Evolutionary conservation across 345 rosid species (phyloP).

Genomic region (Eucalyptus pauciflora): DNA sequence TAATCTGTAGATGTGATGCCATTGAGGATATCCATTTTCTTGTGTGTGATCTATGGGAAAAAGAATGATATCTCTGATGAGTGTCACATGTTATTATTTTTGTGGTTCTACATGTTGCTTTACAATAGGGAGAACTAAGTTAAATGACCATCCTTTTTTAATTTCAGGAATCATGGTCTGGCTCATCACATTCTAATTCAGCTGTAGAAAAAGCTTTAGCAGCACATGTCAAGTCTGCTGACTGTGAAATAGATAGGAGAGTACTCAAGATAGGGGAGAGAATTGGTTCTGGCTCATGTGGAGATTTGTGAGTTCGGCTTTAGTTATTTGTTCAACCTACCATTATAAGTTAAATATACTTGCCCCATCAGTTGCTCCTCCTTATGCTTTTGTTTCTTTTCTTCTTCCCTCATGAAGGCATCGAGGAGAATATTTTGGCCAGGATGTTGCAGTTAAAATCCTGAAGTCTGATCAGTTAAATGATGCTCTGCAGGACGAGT

Average conservation of each 20-base stretch:
- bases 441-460: constrained; percentile 65
- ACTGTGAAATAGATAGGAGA: constrained; percentile 49
- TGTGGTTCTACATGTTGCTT: neutral
- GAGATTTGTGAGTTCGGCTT: constrained; percentile 48
- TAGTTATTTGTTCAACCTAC: neutral
- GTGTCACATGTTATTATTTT: neutral
- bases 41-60: neutral
- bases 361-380: neutral
- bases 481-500: constrained; percentile 38
- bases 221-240: constrained; percentile 12
- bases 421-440: constrained; percentile 51
- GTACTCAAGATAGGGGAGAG: constrained; percentile 46
- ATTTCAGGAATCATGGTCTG: constrained; percentile 51
- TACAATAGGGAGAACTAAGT: neutral
- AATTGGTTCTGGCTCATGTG: constrained; percentile 64
- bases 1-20: neutral
- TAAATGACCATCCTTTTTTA: neutral
- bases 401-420: constrained; percentile 21
- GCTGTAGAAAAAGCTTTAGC: constrained; percentile 12
- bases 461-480: constrained; percentile 54
- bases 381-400: neutral
- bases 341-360: neutral
- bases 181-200: constrained; percentile 31
- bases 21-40: neutral
- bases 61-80: neutral